phyloP scores from a whole-genome alignment of 768 basidiomycete species.

The Lactarius quietus region DNA sequence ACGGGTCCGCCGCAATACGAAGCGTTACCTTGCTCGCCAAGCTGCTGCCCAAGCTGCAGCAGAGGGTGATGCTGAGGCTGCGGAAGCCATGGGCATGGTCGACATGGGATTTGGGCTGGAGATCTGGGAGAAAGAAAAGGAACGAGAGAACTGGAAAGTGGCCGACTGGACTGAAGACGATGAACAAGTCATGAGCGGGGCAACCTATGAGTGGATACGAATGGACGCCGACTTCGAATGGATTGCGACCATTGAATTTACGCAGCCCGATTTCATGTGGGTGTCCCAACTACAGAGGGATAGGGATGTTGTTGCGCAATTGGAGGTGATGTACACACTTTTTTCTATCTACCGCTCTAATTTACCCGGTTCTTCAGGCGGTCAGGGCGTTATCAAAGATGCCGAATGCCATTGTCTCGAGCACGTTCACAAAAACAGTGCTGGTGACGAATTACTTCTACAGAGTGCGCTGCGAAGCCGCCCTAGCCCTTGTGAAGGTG shows the following conservation, averaged over 20 bases:
- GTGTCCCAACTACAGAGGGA: constrained; percentile 93
- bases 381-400: constrained; percentile 79
- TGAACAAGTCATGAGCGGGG: constrained; percentile 87
- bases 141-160: constrained; percentile 93
- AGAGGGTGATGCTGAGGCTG: constrained; percentile 87
- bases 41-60: constrained; percentile 91
- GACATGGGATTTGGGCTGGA: constrained; percentile 93
- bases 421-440: constrained; percentile 88
- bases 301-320: constrained; percentile 93
- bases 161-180: constrained; percentile 98
- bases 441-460: constrained; percentile 95
- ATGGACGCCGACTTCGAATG: constrained; percentile 99
- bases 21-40: constrained; percentile 91
- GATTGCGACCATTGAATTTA: constrained; percentile 89
- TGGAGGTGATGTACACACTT: constrained; percentile 58
- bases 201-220: constrained; percentile 98
- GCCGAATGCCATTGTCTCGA: constrained; percentile 82
- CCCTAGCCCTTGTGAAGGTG: constrained; percentile 76
- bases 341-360: constrained; percentile 20
- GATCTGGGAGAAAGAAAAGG: constrained; percentile 94
- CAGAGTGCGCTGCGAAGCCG: constrained; percentile 94
- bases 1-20: constrained; percentile 91
- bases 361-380: constrained; percentile 54
- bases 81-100: constrained; percentile 89
- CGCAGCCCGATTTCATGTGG: constrained; percentile 99